Evolutionary conservation across 345 rosid genomes (phyloP).

Genomic region (Turnera subulata): DNA sequence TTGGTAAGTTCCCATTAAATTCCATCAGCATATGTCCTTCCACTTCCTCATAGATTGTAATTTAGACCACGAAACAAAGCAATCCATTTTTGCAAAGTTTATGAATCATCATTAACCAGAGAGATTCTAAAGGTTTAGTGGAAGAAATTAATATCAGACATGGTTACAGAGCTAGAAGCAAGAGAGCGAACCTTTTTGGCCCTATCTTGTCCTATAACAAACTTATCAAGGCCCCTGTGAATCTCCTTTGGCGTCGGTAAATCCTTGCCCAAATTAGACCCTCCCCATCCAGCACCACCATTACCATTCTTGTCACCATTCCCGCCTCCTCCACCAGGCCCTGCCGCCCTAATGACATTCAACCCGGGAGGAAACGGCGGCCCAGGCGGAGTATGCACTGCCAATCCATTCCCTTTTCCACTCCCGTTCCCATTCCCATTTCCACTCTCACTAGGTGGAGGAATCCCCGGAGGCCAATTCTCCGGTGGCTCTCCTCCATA

Average conservation of each 20-base stretch:
- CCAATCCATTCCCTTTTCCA: conserved; percentile 39
- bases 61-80: no score
- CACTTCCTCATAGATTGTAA: no score
- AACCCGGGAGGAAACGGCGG: conserved; percentile 67
- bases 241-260: conserved; percentile 92
- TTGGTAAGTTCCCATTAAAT: no score
- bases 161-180: background rate
- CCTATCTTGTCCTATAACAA: conserved; percentile 76
- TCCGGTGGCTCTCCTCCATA: conserved; percentile 68
- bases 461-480: conserved; percentile 44
- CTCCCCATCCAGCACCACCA: conserved; percentile 59
- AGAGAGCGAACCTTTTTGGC: conserved; percentile 66
- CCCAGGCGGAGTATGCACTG: conserved; percentile 65
- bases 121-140: no score
- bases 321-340: conserved; percentile 30
- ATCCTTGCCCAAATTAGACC: conserved; percentile 79
- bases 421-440: background rate
- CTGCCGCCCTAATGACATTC: conserved; percentile 45
- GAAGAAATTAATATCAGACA: no score
- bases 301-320: conserved; percentile 22
- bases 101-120: no score
- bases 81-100: no score
- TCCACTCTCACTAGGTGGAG: conserved; percentile 32
- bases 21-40: no score
- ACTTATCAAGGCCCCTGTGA: conserved; percentile 79